phyloP scores from a whole-genome alignment of 1,284 basidiomycete genomes.

The Trichosporon coremiiforme region DNA sequence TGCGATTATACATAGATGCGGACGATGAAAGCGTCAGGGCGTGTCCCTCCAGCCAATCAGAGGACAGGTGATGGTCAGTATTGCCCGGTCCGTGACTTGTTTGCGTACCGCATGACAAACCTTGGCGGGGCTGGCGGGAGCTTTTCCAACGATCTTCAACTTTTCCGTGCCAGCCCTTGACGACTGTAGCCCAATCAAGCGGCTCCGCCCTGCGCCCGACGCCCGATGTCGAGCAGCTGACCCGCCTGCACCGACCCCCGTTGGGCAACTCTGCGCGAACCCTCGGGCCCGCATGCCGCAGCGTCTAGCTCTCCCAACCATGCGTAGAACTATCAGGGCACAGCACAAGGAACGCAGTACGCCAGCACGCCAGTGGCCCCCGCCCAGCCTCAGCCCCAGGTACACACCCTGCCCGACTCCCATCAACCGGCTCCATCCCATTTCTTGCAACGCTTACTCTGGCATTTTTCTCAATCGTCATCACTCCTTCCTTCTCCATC shows the following conservation, averaged over 20 bases:
- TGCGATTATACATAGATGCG: conserved; percentile 3
- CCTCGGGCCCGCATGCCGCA: not conserved
- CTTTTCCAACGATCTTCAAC: conserved; percentile 1
- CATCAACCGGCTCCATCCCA: conserved; percentile 5
- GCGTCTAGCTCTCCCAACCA: not conserved
- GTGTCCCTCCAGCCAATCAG: not conserved
- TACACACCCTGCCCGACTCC: not conserved
- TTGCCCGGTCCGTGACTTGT: conserved; percentile 11
- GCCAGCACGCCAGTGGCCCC: conserved; percentile 4
- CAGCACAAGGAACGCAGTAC: not conserved
- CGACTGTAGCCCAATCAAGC: not conserved
- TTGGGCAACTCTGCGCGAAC: not conserved
- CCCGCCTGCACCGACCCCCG: no score
- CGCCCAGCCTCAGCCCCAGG: not conserved
- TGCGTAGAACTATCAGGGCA: not conserved
- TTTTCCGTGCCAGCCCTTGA: not conserved
- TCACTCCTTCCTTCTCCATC: not conserved
- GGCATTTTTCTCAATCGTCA: not conserved
- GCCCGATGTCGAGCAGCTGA: no score
- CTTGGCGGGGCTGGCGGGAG: not conserved
- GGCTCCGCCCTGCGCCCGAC: not conserved
- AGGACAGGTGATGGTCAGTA: not conserved
- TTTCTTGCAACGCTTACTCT: not conserved
- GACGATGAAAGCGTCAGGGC: conserved; percentile 7
- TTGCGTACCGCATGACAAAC: conserved; percentile 7